Percentiles rank a stretch among this genome's conserved stretches.
These are phyloP conservation scores for Fusarium veterinarium DNA, from an alignment of 2,329 filamentous ascomycete species.

Conservation along the genomic window DNA sequence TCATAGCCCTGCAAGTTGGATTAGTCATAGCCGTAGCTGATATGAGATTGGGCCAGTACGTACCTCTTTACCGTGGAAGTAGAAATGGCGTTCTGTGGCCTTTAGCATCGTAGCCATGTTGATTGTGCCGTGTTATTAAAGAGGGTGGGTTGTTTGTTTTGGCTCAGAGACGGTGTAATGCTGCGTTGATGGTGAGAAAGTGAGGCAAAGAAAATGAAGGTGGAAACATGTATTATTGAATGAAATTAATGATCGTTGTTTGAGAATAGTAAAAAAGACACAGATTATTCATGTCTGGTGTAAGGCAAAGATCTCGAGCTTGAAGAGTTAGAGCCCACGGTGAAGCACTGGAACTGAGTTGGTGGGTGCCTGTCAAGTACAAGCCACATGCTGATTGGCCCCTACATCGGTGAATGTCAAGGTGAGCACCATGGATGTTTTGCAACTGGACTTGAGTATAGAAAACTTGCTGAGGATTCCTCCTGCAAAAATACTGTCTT, in stretches of 20 bases:
- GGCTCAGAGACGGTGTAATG: neutral
- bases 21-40: neutral
- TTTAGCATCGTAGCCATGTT: slow-evolving; percentile 56
- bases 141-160: neutral
- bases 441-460: neutral
- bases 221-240: no score
- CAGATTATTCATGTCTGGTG: neutral
- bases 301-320: neutral
- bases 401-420: neutral
- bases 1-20: slow-evolving; percentile 46
- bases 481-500: neutral
- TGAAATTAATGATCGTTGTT: neutral
- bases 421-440: neutral
- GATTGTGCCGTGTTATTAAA: no score
- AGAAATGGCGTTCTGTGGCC: slow-evolving; percentile 62
- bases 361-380: slow-evolving; percentile 7
- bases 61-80: slow-evolving; percentile 57
- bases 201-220: neutral
- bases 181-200: neutral
- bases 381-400: slow-evolving; percentile 23
- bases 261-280: neutral
- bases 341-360: slow-evolving; percentile 6
- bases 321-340: neutral
- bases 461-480: neutral
- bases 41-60: neutral